Conservation (phyloP, 2,329 filamentous ascomycete genomes). For the Fusarium tanahbumbuense region DNA sequence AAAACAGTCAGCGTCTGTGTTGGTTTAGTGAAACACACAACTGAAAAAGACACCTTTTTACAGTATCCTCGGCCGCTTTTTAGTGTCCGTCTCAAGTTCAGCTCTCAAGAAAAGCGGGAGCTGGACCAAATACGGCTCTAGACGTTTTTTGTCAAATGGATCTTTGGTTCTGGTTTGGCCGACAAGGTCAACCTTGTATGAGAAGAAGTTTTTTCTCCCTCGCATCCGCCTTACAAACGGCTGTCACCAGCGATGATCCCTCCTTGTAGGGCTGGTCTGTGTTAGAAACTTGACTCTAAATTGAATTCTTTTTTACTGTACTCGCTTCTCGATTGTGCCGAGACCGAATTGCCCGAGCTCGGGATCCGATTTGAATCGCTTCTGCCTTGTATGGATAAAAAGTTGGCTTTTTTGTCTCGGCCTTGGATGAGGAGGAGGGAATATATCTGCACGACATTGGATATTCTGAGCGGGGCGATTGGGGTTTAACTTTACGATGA, state of each 20-base stretch:
- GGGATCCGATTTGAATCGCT: constrained; percentile 19
- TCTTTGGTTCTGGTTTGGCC: not conserved
- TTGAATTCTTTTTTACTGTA: not conserved
- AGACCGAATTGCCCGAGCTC: constrained; percentile 8
- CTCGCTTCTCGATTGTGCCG: constrained; percentile 1
- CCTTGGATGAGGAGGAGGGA: not conserved
- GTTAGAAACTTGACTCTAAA: constrained; percentile 8
- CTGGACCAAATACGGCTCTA: constrained; percentile 13
- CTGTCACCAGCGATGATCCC: constrained; percentile 16
- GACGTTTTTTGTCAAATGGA: constrained; percentile 9
- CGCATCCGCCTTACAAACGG: not conserved
- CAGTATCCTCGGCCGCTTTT: not conserved
- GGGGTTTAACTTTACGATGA: constrained; percentile 5
- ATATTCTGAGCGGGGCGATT: constrained; percentile 23
- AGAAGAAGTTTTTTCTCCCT: not conserved
- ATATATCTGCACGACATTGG: constrained; percentile 26
- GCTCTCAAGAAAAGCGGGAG: constrained; percentile 13
- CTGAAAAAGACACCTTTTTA: constrained; percentile 8
- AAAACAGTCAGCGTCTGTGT: constrained; percentile 1
- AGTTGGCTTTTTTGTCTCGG: constrained; percentile 3
- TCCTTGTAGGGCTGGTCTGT: constrained; percentile 2
- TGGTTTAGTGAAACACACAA: constrained; percentile 38
- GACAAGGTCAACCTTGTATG: constrained; percentile 22
- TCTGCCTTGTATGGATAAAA: not conserved
- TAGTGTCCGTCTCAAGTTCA: constrained; percentile 21